Conservation (phyloP, 2,329 filamentous ascomycete species). For the Westerdykella aurantiaca region DNA sequence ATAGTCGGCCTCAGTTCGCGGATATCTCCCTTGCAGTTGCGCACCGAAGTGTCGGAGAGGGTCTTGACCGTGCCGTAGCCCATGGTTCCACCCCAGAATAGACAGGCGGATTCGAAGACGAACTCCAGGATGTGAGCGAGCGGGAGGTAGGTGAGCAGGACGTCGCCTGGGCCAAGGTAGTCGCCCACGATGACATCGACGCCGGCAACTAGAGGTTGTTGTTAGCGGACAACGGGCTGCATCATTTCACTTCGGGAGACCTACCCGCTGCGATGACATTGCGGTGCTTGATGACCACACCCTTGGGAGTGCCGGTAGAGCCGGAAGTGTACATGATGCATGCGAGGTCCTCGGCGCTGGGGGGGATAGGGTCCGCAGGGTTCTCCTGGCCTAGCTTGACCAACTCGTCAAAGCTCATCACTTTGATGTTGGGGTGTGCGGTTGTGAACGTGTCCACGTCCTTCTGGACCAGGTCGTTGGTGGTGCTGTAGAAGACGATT, state of each 20-base stretch:
- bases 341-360: conserved; percentile 69
- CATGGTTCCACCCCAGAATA: conserved; percentile 86
- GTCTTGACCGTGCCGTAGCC: conserved; percentile 91
- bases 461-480: conserved; percentile 47
- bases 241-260: conserved; percentile 22
- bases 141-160: conserved; percentile 83
- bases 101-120: conserved; percentile 83
- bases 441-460: conserved; percentile 51
- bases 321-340: conserved; percentile 83
- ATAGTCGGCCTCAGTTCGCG: conserved; percentile 84
- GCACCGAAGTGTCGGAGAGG: conserved; percentile 76
- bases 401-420: conserved; percentile 53
- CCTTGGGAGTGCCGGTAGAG: conserved; percentile 83
- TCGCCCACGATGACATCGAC: conserved; percentile 71
- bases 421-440: conserved; percentile 48
- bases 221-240: conserved; percentile 1
- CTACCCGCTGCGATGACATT: conserved; percentile 72
- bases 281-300: conserved; percentile 74
- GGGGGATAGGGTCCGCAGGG: conserved; percentile 64
- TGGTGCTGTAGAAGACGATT: conserved; percentile 55
- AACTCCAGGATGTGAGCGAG: conserved; percentile 96
- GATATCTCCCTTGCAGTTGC: conserved; percentile 90
- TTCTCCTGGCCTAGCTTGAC: conserved; percentile 56
- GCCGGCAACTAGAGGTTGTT: conserved; percentile 56
- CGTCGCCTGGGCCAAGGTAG: conserved; percentile 70